Conservation (phyloP, 2,329 filamentous ascomycete genomes). For the Trichoderma arundinaceum region DNA sequence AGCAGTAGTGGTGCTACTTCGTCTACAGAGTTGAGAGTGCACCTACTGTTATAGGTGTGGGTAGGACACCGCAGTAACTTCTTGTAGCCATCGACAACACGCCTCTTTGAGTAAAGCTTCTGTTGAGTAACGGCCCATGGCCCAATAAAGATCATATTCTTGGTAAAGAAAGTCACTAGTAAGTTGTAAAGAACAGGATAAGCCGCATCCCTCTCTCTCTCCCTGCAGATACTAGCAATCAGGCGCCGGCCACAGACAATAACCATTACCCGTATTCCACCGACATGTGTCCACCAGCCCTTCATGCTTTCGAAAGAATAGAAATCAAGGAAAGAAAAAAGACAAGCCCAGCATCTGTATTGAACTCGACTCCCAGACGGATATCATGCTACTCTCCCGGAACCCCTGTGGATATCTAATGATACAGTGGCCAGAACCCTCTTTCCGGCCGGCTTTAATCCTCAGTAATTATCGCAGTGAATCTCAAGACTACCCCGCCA, state of each 20-base stretch:
- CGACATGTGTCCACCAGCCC: neutral
- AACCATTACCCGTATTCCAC: conserved; percentile 8
- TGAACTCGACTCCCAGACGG: conserved; percentile 26
- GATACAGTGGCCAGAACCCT: conserved; percentile 29
- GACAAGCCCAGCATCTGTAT: conserved; percentile 25
- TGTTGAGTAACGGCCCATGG: too few relatives aligned
- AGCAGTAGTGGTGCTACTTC: too few relatives aligned
- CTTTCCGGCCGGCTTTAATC: conserved; percentile 15
- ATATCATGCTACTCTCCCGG: conserved; percentile 27
- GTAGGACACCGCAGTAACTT: too few relatives aligned
- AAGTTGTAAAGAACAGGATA: neutral
- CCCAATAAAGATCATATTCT: too few relatives aligned
- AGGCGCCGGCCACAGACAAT: conserved; percentile 1
- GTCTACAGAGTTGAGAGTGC: too few relatives aligned
- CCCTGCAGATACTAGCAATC: neutral
- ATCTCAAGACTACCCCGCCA: conserved; percentile 21
- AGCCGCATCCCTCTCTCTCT: conserved; percentile 11
- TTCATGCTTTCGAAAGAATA: neutral
- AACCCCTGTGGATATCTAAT: conserved; percentile 31
- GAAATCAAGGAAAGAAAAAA: conserved; percentile 12
- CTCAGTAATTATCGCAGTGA: conserved; percentile 18
- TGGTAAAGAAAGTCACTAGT: neutral
- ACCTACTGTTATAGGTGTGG: too few relatives aligned
- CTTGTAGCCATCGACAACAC: too few relatives aligned
- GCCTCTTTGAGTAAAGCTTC: too few relatives aligned